Evolutionary conservation across 208 protist species (phyloP).

Genomic region (Acanthamoeba castellanii): DNA sequence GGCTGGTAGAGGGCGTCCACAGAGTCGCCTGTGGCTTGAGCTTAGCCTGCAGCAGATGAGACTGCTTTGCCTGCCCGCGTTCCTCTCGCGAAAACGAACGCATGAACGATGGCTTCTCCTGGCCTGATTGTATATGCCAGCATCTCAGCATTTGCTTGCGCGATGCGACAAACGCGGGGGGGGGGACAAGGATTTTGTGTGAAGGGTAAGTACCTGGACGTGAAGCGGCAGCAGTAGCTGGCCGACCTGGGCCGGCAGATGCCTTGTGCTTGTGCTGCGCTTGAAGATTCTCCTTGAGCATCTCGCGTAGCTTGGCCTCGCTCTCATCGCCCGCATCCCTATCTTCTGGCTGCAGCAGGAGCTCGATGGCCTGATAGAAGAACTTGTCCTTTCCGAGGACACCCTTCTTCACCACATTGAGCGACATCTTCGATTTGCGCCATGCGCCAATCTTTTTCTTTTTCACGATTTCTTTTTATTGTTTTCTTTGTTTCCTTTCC

Average conservation of each 20-base stretch:
- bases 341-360: constrained; percentile 12
- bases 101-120: constrained; percentile 58
- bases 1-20: constrained; percentile 22
- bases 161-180: neutral
- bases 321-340: neutral
- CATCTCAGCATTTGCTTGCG: neutral
- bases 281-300: constrained; percentile 65
- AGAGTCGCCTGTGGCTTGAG: constrained; percentile 3
- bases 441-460: neutral
- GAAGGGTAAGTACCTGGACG: neutral
- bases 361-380: constrained; percentile 49
- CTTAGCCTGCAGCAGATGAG: constrained; percentile 36
- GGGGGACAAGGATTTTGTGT: neutral
- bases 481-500: neutral
- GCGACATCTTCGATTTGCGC: constrained; percentile 2
- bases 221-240: neutral
- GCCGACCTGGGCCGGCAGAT: neutral
- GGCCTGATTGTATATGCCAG: neutral
- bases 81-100: constrained; percentile 48
- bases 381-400: constrained; percentile 35
- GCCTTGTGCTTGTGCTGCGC: neutral
- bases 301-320: constrained; percentile 37
- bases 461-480: neutral
- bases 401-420: constrained; percentile 54
- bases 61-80: constrained; percentile 16